phyloP scores from a whole-genome alignment of 2,329 filamentous ascomycete species.

The Colletotrichum liaoningense region DNA sequence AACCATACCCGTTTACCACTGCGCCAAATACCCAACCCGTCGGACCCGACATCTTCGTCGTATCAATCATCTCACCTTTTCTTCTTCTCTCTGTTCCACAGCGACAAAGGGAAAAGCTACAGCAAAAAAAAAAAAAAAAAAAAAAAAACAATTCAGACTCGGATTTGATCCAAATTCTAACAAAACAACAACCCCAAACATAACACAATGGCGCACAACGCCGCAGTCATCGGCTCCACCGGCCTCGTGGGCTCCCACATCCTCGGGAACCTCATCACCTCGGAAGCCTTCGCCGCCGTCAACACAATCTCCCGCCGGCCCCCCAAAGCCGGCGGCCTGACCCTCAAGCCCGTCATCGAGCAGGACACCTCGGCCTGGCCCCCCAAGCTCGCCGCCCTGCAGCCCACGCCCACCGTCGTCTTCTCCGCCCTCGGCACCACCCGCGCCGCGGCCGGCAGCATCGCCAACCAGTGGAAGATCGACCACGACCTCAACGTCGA shows the following conservation, averaged over 20 bases:
- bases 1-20: neutral
- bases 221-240: slow-evolving; percentile 69
- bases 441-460: slow-evolving; percentile 76
- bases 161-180: neutral
- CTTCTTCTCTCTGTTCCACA: neutral
- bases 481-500: slow-evolving; percentile 89
- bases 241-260: slow-evolving; percentile 80
- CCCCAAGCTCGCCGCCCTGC: slow-evolving; percentile 64
- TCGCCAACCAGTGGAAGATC: slow-evolving; percentile 86
- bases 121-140: too few relatives aligned
- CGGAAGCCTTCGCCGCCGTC: slow-evolving; percentile 63
- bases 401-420: slow-evolving; percentile 71
- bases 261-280: slow-evolving; percentile 71
- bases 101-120: slow-evolving; percentile 6
- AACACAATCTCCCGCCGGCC: slow-evolving; percentile 75
- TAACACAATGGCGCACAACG: slow-evolving; percentile 26
- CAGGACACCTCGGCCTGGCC: slow-evolving; percentile 78
- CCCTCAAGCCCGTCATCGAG: slow-evolving; percentile 72
- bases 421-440: slow-evolving; percentile 88
- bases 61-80: slow-evolving; percentile 1
- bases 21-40: slow-evolving; percentile 5
- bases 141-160: too few relatives aligned
- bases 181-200: neutral
- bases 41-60: slow-evolving; percentile 17
- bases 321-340: slow-evolving; percentile 60